Conservation (phyloP, 495 filamentous ascomycete species). For the Annulohypoxylon bovei region DNA sequence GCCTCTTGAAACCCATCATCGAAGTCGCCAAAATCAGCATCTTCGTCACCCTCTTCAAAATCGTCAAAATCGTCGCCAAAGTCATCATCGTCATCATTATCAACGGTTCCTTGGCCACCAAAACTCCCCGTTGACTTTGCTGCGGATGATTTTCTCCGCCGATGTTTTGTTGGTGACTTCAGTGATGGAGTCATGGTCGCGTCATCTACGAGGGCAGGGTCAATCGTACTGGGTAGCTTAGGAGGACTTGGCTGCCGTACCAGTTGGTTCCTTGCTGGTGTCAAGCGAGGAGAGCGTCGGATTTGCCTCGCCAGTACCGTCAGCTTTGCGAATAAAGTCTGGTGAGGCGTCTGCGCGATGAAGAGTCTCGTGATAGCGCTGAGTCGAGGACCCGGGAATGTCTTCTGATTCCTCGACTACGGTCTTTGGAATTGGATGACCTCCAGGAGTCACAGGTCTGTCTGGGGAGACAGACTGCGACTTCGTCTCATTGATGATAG, state of each 20-base stretch:
- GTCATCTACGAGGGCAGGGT: constrained; percentile 53
- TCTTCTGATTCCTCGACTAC: constrained; percentile 60
- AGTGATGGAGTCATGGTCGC: constrained; percentile 47
- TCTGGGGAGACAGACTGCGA: constrained; percentile 41
- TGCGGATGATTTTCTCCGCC: constrained; percentile 54
- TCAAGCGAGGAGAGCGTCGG: constrained; percentile 42
- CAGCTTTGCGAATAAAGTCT: constrained; percentile 58
- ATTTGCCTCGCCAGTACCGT: constrained; percentile 48
- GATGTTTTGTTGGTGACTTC: constrained; percentile 39
- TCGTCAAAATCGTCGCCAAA: constrained; percentile 96
- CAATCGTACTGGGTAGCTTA: constrained; percentile 49
- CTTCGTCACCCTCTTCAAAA: constrained; percentile 83
- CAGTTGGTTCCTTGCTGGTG: constrained; percentile 42
- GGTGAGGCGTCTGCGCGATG: constrained; percentile 58
- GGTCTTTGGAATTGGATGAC: constrained; percentile 58
- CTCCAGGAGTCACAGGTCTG: constrained; percentile 52
- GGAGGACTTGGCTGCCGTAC: constrained; percentile 51
- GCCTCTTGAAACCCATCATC: constrained; percentile 83
- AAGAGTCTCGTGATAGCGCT: constrained; percentile 50
- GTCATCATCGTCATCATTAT: constrained; percentile 61
- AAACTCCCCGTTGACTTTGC: constrained; percentile 47
- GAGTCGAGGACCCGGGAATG: constrained; percentile 52
- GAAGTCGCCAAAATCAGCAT: constrained; percentile 89
- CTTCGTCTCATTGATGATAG: constrained; percentile 60
- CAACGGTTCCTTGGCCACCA: constrained; percentile 52